Evolutionary conservation across 1,139 yeast species (phyloP).

Genomic region (Kluyveromyces sp.): DNA sequence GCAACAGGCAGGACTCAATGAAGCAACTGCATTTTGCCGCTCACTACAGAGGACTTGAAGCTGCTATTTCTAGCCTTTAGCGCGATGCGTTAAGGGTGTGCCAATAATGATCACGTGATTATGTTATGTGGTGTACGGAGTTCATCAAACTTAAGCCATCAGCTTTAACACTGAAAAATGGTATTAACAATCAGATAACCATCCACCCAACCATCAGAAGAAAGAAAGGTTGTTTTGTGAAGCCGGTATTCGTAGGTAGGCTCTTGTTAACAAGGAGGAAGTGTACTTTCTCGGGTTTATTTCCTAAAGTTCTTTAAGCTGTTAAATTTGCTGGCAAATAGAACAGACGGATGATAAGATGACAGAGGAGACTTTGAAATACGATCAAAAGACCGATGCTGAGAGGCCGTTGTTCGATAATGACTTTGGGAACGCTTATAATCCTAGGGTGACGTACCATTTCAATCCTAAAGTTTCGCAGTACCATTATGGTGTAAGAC

Average conservation of each 20-base stretch:
- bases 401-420: constrained; percentile 52
- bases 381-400: constrained; percentile 47
- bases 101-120: not conserved
- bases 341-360: not conserved
- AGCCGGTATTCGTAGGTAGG: too few species aligned
- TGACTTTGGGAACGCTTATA: constrained; percentile 37
- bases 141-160: not conserved
- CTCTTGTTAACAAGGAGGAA: too few species aligned
- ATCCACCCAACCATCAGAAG: too few species aligned
- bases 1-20: too few species aligned
- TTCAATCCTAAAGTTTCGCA: constrained; percentile 75
- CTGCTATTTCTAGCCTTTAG: too few species aligned
- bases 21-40: too few species aligned
- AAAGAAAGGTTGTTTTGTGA: too few species aligned
- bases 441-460: constrained; percentile 73
- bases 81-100: not conserved
- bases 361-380: constrained; percentile 30
- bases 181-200: too few species aligned
- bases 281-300: too few species aligned
- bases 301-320: not conserved
- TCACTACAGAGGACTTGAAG: too few species aligned
- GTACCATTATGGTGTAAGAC: constrained; percentile 85
- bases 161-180: too few species aligned
- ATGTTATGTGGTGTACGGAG: constrained; percentile 1
- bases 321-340: not conserved